Evolutionary conservation across 345 rosid genomes (phyloP), one percentile per base, ranked within the genome.

Genomic region (Abelmoschus esculentus): DNA sequence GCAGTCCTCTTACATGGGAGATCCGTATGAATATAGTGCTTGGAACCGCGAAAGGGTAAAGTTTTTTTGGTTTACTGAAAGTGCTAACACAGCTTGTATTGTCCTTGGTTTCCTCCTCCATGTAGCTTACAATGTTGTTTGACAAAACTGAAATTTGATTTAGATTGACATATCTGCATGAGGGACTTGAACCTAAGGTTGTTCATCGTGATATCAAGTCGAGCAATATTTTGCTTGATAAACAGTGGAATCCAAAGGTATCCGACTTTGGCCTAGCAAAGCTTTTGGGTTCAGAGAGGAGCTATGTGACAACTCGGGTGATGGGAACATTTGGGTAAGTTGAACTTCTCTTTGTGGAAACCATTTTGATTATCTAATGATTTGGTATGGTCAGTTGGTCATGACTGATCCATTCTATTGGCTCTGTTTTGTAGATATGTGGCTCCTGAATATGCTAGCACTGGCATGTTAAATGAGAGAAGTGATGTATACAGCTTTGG

Each of bases 361-460:
- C 11, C 22, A 31, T 61, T 40, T 61, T 38, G 67, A 19, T 65
- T 65, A 31, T 70, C 13, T 52, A 28, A 28, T 22, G 55, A 36
- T 52, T 13, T 59, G 32, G n/a, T 62, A 6, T 53, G 54, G 7
- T 36, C 40, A 5, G 7, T 36, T 36, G 7, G 14, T 22, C 34
- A 47, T 72, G 46, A 42, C 53, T 70, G 47, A 38, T 26, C 17
- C 15, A 31, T 31, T 17, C 14, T 62, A 69, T 36, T 56, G 49
- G 63, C 31, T 71, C 15, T 71, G 29, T 70, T 70, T 69, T 18
- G 13, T 80, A 89, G 95, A 47, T 93, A 90, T 70, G 98, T 93
- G 66, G 98, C 98, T 60, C 98, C 98, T 18, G 98, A 93, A 66
- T 93, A 93, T 72, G 98, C 98, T 7, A 89, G 98, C 78, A 93